Evolutionary conservation across 148 eudicot species (phyloP).

Genomic region (Rhododendron vialii): DNA sequence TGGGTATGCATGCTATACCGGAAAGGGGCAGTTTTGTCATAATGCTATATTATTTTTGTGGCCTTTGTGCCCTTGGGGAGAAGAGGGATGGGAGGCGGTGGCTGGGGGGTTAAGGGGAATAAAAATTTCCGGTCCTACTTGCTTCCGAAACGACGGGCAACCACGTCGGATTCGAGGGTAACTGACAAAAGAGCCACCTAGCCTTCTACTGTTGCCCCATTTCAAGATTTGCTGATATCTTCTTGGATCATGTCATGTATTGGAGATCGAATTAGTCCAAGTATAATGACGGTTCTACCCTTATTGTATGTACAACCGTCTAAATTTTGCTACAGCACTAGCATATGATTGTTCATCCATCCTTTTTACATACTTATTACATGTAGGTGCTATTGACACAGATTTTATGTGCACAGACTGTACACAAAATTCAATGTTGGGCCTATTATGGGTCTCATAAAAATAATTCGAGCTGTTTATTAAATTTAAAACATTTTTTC

Average conservation of each 20-base stretch:
- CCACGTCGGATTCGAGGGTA: slow-evolving; percentile 33
- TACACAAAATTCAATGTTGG: too few species aligned
- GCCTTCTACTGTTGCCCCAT: slow-evolving; percentile 35
- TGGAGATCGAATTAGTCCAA: slow-evolving; percentile 13
- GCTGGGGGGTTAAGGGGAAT: background rate
- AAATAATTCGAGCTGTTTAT: too few species aligned
- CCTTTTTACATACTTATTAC: too few species aligned
- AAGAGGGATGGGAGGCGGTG: too few species aligned
- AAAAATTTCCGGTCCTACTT: slow-evolving; percentile 24
- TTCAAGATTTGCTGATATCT: slow-evolving; percentile 48
- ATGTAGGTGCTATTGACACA: too few species aligned
- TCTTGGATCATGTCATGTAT: slow-evolving; percentile 29
- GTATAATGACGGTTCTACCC: slow-evolving; percentile 25
- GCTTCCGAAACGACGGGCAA: slow-evolving; percentile 43
- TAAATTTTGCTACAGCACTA: too few species aligned
- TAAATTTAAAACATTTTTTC: too few species aligned
- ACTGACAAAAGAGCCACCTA: slow-evolving; percentile 27
- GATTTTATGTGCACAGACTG: too few species aligned
- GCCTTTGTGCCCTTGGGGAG: background rate
- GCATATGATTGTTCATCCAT: too few species aligned
- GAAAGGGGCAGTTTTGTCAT: slow-evolving; percentile 4
- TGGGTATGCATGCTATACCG: background rate
- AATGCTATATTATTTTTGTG: background rate
- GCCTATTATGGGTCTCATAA: too few species aligned
- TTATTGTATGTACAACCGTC: background rate